These are phyloP conservation scores for Apiospora rasikravindrae DNA, from an alignment of 2,329 filamentous ascomycete species.

Conservation along the genomic window DNA sequence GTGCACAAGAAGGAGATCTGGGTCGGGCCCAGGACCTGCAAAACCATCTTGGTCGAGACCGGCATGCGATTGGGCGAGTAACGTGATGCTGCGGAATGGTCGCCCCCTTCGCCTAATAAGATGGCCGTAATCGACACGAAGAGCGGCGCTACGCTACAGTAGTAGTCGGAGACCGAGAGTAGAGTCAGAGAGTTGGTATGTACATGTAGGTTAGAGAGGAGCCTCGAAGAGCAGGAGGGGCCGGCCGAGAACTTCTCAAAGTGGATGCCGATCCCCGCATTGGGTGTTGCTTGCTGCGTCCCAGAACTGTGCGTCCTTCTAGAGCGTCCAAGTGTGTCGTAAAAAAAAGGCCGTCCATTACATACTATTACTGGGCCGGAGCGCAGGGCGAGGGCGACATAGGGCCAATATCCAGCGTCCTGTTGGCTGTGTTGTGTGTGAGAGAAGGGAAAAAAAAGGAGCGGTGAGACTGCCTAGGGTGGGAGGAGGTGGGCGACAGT, in stretches of 20 bases:
- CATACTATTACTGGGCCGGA: constrained; percentile 14
- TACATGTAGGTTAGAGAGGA: background rate
- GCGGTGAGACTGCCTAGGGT: constrained; percentile 30
- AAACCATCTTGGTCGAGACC: background rate
- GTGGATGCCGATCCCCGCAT: constrained; percentile 14
- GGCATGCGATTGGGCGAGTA: constrained; percentile 4
- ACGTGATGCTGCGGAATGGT: background rate
- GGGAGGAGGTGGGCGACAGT: constrained; percentile 18
- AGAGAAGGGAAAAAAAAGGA: constrained; percentile 22
- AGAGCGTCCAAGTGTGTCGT: background rate
- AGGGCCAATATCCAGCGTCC: background rate
- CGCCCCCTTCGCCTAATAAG: background rate
- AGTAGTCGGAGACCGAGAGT: constrained; percentile 1
- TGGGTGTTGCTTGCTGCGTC: constrained; percentile 13
- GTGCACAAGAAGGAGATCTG: background rate
- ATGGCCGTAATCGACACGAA: constrained; percentile 6
- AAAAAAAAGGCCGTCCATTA: background rate
- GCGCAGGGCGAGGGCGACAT: constrained; percentile 10
- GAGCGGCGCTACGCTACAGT: constrained; percentile 13
- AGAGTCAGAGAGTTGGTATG: too few relatives aligned
- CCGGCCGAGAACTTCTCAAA: constrained; percentile 15
- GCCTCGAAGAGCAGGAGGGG: constrained; percentile 1
- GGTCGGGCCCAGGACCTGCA: background rate
- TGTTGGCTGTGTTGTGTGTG: constrained; percentile 6
- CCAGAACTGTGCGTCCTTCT: constrained; percentile 5